Base-by-base conservation (phyloP, 1,139 yeast species). In the Arxiozyma telluris region DNA sequence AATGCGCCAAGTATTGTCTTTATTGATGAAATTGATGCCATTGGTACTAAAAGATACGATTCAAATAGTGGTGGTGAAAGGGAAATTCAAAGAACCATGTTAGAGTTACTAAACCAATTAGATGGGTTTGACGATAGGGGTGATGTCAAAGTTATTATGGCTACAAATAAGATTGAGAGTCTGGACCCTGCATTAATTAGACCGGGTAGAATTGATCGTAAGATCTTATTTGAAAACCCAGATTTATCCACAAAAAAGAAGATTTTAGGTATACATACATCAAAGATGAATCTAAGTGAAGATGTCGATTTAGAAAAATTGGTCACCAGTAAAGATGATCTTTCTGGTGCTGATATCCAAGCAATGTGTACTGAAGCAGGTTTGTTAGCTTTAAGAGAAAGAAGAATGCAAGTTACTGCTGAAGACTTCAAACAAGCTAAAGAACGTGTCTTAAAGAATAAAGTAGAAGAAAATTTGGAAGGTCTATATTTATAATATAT, bases 281-380 rank as follows among this genome's bases (percentile, higher is more conserved):
- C 90, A 54, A 93, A 90, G 73, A 94, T 94, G 98, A 89, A 83
- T 64, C 77, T 94, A 62, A 82, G 91, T 22, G 82, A 79, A 18
- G 98, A 91, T 66, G 96, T 93, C 47, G 87, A 88, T 61, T 78
- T 91, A 59, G 98, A 93, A 60, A 95, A 85, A 64, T 79, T 94
- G 63, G 96, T 93, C 41, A 84, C 89, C 39, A 80, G 95, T 18
- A 94, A 93, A 75, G 98, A 93, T 69, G 98, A 93, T 61, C 76
- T 93, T 59, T 87, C 96, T 20, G 99, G 99, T 55, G 99, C 99
- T 12, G 98, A 94, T 71, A 93, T 93, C 65, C 93, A 93, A 75
- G 98, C 98, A 38, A 87, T 94, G 74, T 91, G 98, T 72, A 91
- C 98, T 1, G 98, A 93, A 71, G 98, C 98, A 1, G 99, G 98